Base-by-base conservation (phyloP, 176 grass and related monocot species). In the Eleusine indica region DNA sequence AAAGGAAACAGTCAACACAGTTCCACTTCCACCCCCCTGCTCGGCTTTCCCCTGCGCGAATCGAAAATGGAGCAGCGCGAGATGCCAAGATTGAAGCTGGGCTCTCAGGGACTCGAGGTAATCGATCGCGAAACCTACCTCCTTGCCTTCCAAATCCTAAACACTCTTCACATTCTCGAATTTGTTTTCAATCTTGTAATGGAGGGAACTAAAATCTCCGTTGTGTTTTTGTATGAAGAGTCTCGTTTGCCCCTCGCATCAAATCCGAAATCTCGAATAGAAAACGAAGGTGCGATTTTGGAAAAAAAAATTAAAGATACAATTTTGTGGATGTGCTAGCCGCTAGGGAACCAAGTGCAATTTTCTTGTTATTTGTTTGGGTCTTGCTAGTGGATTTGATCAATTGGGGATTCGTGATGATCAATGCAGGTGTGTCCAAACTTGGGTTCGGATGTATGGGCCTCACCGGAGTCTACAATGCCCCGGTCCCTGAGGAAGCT, bases 391-490 rank as follows among this genome's bases (percentile, higher is more conserved):
- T 49, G 49, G 64, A 22, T 70, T 77, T 83, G 56, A 57, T 77
- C 7, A 25, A 44, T 35, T 83, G 66, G 60, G 28, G 60, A 11
- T 49, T 63, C 56, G 32, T 25, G 18, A 77, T 84, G 22, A 57
- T 40, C 66, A 25, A 37, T 62, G 72, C 60, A 95, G 96, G 91
- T 95, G 12, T 95, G 12, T 95, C 96, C 68, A 98, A 85, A 82
- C 80, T 93, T 77, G 96, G 96, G 0, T 93, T 98, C 66, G 95
- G 92, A 16, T 98, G 95, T 87, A 91, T 90, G 84, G 91, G 92
- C 30, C 82, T 91, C 66, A 87, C 88, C 25, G 95, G 95, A 28
- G 69, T 93, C 19, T 98, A 91, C 76, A 90, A 93, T 48, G 41
- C 67, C 43, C 87, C 95, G 9, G 29, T 95, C 17, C 41, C 87